Base-by-base conservation (phyloP, 768 basidiomycete genomes). In the Kwoniella sp. region DNA sequence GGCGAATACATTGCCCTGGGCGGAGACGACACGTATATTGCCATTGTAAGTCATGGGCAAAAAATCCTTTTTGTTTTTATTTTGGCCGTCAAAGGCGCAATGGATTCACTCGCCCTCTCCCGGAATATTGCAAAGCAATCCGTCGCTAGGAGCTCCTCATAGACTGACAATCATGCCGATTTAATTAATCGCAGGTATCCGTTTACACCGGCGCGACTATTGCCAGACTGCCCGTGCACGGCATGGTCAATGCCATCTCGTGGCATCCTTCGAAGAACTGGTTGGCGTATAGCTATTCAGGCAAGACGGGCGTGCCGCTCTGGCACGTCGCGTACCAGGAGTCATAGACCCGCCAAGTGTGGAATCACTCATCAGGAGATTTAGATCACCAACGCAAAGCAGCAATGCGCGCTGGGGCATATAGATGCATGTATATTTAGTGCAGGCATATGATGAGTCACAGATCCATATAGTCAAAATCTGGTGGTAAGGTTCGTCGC, bases 1-100 rank as follows among this genome's bases (percentile, higher is more conserved):
- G 75, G 75, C 11, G 75, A 77, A 63, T 57, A 71, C 37, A 66
- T 77, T 9, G 75, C 75, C n/a, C 61, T 77, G 13, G 69, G 69
- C 12, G 75, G 75, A 0, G 75, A 77, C 55, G 75, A 74, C 56
- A 59, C 52, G 13, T 69, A 54, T 52, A 74, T 77, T 25, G 67
- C 65, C 29, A 67, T 77, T 25, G 75, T 76, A 48, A 59, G 74
- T 63, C 3, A 45, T 20, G 11, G 4, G 4, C 4, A 23, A 17
- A 23, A 22, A 4, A 54, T 26, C 4, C 2, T 28, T 4, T 5
- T 13, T 38, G 57, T n/a, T n/a, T n/a, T n/a, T n/a, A n/a, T n/a
- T n/a, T n/a, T n/a, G n/a, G n/a, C n/a, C n/a, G n/a, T n/a, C n/a
- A n/a, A n/a, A n/a, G n/a, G n/a, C n/a, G n/a, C n/a, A n/a, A n/a